Base-by-base conservation (phyloP, 805 yeast species). In the Candida quercuum region DNA sequence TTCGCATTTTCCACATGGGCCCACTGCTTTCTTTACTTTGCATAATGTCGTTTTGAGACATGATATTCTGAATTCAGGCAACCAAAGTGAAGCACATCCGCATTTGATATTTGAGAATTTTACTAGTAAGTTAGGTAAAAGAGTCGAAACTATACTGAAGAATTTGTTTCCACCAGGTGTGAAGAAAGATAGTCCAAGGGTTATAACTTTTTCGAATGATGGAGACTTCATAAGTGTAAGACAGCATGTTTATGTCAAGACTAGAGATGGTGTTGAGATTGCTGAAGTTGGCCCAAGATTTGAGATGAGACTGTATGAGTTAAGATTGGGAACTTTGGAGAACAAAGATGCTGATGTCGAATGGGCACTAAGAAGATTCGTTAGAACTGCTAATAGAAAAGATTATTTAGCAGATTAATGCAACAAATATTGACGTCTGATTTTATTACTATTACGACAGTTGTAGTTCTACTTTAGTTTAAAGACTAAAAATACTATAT, bases 241-340 rank as follows among this genome's bases (percentile, higher is more conserved):
- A 61, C 99, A 93, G 56, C 99, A 93, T 57, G 83, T 93, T 1
- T 93, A 85, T 58, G 96, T 88, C 5, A 81, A 78, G 56, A 87
- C 96, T 0, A 81, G 82, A 49, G 96, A 88, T 45, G 73, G 78
- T 25, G 96, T 88, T 2, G 98, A 93, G 59, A 63, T 93, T 39
- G 89, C 96, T 41, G 99, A 93, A 59, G 84, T 93, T 26, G 99
- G 99, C 0, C 99, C 99, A n/a, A 71, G 99, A 45, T 93, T 93
- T 52, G 99, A 93, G 63, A 89, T 93, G 98, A 76, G 88, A 57
- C 66, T 93, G 47, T 93, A 78, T 59, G 97, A 91, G 60, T 66
- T 93, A 47, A 75, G 81, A 54, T 69, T 93, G 48, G 97, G 99
- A 3, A 86, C 96, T 30, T 62, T 91, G 45, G 99, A 93, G 50